Evolutionary conservation across 129 eudicot species (phyloP), one percentile per base, ranked within the genome.

Genomic region (Solidago caesia): DNA sequence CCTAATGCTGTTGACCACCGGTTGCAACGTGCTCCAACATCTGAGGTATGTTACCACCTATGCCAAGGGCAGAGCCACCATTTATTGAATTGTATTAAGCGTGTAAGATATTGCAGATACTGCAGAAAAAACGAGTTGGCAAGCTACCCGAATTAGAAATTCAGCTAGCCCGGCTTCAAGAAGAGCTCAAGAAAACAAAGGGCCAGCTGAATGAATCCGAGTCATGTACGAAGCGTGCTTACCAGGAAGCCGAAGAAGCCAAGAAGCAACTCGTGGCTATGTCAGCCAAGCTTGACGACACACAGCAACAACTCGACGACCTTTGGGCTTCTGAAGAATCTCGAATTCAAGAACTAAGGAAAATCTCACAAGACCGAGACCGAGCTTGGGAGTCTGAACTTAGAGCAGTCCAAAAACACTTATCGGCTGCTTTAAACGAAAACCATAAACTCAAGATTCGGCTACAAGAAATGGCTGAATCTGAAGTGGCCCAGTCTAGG

Each of bases 281-380:
- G 86, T 81, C 88, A 67, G 69, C 77, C 8, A 79, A 85, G 41
- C 90, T 92, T 5, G 86, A 87, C 48, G 92, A 89, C n/a, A 80
- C 96, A 5, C 82, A 82, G 51, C 84, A 84, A 47, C 96, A 93
- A 47, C 85, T 94, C 8, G 75, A 70, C 2, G 97, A 94, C 56
- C 79, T 94, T 51, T 90, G 96, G 58, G 91, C 84, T 29, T 85
- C 86, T 6, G 98, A 94, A 41, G 91, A 90, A 29, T 71, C 84
- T 46, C 85, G 97, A 39, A 65, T 94, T 43, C 91, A 82, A 42
- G 97, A 94, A 44, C 87, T 93, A 42, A 78, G 97, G 2, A 88
- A 88, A 75, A 80, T 93, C 71, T 93, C 98, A 41, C 98, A 93
- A 45, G 98, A 93, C 4, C 89, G 98, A 10, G 98, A 94, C 55